Conservation (phyloP, 139 green algal genomes). For the Micromonas pusilla region DNA sequence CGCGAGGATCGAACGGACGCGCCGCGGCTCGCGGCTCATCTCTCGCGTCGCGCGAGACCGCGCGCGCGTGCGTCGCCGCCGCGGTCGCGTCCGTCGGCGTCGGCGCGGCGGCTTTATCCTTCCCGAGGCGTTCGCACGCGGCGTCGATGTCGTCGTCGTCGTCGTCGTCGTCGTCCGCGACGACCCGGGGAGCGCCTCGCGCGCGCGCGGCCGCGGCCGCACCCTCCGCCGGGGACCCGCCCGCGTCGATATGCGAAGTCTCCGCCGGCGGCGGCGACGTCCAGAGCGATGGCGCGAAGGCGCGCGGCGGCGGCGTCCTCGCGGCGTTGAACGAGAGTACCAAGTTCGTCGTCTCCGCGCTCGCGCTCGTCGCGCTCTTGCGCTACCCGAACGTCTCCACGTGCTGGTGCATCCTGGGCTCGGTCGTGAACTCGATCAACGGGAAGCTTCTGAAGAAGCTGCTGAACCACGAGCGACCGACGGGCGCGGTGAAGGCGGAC, state of each 20-base stretch:
- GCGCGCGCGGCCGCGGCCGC: no score
- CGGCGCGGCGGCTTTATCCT: neutral
- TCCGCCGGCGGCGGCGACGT: neutral
- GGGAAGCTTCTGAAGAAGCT: conserved; percentile 65
- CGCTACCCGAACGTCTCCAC: conserved; percentile 41
- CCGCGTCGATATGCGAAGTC: no score
- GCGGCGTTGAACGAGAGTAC: conserved; percentile 38
- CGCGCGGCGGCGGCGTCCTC: neutral
- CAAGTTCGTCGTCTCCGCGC: conserved; percentile 59
- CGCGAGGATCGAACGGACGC: no score
- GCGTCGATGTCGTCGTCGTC: no score
- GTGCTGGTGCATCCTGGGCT: conserved; percentile 55
- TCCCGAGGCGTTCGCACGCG: no score
- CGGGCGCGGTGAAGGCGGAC: conserved; percentile 52
- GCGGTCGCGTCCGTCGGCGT: neutral
- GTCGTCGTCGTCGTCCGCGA: neutral
- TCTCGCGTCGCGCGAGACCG: neutral
- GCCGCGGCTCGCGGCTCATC: neutral
- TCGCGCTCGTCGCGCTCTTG: conserved; percentile 44
- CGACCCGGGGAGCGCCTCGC: neutral
- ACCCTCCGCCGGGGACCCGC: no score
- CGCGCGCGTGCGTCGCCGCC: neutral
- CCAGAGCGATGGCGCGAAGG: neutral
- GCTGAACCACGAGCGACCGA: conserved; percentile 61
- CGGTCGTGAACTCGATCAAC: conserved; percentile 48